Base-by-base conservation (phyloP, 2,329 filamentous ascomycete species). In the Herpotrichia juniperi region DNA sequence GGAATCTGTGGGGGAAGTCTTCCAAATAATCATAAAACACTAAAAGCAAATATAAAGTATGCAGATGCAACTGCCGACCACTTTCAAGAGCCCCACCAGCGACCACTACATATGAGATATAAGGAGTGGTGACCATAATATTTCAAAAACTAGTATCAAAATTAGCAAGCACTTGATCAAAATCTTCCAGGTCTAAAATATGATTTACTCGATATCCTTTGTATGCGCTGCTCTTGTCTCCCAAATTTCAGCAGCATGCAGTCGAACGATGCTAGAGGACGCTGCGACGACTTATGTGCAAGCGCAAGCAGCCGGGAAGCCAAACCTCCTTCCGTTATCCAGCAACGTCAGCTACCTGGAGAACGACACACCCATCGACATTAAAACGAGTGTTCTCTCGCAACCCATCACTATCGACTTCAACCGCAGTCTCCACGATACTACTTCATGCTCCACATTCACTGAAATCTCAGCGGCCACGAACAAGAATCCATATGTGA, bases 241-340 rank as follows among this genome's bases (percentile, higher is more conserved):
- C 31, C 44, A 39, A 30, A 32, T 32, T 4, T 47, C 44, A 9
- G 44, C 44, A 21, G 31, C 21, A 39, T 47, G 44, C 22, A 39
- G 22, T 30, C 44, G 44, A 47, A 19, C 44, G 11, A 47, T 47
- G 44, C 44, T 47, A 7, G 19, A 47, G 22, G 32, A 47, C 2
- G 44, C 44, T 21, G 19, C 44, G 2, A 32, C 21, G 17, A 16
- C 44, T 2, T 47, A 47, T n/a, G 62, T 58, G 73, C 64, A 5
- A 75, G 56, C 19, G 56, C 46, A 12, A 61, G 17, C 14, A 8
- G 44, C 44, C 21, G 44, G 74, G 74, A 57, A 79, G 76, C 46
- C 58, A 45, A 14, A 58, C 39, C 58, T 79, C 75, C 26, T 79
- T 71, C n/a, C 44, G 9, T 28, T 47, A 24, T 31, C 31, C 30